Percentiles rank a stretch among this genome's conserved stretches.
These are phyloP conservation scores for Corymbia calophylla DNA, from an alignment of 441 rosid species.

Conservation along the genomic window DNA sequence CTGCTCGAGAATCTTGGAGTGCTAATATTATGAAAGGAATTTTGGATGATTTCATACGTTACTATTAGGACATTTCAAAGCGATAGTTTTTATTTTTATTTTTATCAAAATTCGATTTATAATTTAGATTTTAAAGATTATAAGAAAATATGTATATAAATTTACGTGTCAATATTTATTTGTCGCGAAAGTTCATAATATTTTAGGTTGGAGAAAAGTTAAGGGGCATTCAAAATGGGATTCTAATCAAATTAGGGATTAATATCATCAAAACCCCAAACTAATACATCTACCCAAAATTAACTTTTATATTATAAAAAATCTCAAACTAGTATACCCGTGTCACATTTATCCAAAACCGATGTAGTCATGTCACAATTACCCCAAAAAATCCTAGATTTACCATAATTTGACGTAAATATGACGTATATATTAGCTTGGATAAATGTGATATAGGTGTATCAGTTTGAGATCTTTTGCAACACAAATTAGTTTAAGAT, in stretches of 20 bases:
- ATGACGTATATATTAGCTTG: not conserved
- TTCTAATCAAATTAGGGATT: not conserved
- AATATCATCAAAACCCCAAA: accelerated
- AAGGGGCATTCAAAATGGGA: not conserved
- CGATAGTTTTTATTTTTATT: not conserved
- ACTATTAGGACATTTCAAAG: accelerated
- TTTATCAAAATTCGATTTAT: not conserved
- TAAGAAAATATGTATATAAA: not conserved
- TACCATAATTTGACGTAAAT: not conserved
- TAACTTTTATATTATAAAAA: not conserved
- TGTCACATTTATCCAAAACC: accelerated
- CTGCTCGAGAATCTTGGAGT: not conserved
- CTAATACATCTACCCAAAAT: accelerated
- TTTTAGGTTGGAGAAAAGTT: not conserved
- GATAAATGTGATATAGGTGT: too few relatives aligned
- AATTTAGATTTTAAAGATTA: not conserved
- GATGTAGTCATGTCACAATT: too few relatives aligned
- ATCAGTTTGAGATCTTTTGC: too few relatives aligned
- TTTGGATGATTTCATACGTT: not conserved
- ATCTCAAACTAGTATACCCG: accelerated
- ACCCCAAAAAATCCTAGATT: not conserved
- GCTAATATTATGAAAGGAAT: not conserved
- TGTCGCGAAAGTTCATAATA: not conserved
- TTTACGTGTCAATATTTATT: not conserved
- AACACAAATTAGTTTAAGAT: too few relatives aligned